phyloP scores from a whole-genome alignment of 441 rosid genomes.

The Adansonia rubrostipa region DNA sequence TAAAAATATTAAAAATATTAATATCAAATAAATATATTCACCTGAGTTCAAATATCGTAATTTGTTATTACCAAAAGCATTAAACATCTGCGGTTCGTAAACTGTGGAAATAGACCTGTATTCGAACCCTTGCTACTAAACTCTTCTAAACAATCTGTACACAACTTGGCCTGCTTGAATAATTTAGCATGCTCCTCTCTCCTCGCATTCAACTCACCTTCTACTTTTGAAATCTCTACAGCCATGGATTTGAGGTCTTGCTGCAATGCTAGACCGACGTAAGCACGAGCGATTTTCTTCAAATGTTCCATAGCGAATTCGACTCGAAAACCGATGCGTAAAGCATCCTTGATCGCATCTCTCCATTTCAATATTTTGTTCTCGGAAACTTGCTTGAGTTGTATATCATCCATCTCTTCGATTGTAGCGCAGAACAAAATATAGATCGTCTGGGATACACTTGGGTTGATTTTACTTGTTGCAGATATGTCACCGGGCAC shows the following conservation, averaged over 20 bases:
- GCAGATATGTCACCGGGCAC: conserved; percentile 6
- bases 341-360: conserved; percentile 25
- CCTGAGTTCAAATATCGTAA: too few relatives aligned
- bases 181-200: neutral
- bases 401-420: conserved; percentile 7
- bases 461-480: neutral
- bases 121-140: neutral
- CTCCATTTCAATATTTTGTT: conserved; percentile 14
- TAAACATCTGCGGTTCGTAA: too few relatives aligned
- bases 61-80: too few relatives aligned
- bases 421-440: conserved; percentile 15
- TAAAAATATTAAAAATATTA: too few relatives aligned
- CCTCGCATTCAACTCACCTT: neutral
- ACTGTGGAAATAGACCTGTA: conserved; percentile 7
- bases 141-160: neutral
- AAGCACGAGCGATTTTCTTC: conserved; percentile 21
- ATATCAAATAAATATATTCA: too few relatives aligned
- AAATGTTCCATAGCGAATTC: conserved; percentile 23
- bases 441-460: neutral
- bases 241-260: neutral
- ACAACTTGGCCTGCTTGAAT: neutral
- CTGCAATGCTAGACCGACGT: conserved; percentile 4
- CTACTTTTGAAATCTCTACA: neutral
- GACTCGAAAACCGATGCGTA: conserved; percentile 3
- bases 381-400: conserved; percentile 1